Conservation (phyloP, 192 early-diverging fungal genomes). For the Entomortierella beljakovae region DNA sequence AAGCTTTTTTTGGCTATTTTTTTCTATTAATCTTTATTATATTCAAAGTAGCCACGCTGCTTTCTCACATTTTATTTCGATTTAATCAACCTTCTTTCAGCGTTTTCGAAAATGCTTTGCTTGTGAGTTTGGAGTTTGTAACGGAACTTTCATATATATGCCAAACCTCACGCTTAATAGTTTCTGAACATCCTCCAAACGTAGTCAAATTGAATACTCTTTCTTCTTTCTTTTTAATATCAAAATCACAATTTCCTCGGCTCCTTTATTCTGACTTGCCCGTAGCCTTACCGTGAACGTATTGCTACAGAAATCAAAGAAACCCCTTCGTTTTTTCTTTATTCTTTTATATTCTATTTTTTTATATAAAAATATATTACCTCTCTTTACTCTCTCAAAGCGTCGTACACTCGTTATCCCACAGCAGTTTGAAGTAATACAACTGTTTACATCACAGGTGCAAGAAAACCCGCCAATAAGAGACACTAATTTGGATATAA, state of each 20-base stretch:
- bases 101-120: constrained; percentile 53
- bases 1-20: too few species aligned
- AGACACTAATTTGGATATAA: constrained; percentile 13
- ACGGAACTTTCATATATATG: constrained; percentile 24
- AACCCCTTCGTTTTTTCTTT: neutral
- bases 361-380: too few species aligned
- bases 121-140: constrained; percentile 54
- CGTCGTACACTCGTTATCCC: too few species aligned
- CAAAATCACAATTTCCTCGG: neutral
- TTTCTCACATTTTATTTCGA: constrained; percentile 5
- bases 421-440: too few species aligned
- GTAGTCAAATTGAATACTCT: constrained; percentile 34
- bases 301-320: neutral
- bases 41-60: constrained; percentile 26
- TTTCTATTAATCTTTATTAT: too few species aligned
- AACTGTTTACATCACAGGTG: neutral
- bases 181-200: constrained; percentile 58
- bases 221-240: neutral
- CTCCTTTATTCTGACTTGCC: constrained; percentile 6
- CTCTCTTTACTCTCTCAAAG: too few species aligned
- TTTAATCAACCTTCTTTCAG: constrained; percentile 22
- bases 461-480: too few species aligned
- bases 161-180: constrained; percentile 14
- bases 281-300: neutral
- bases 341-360: neutral